These are phyloP conservation scores for Fraxinus cuspidata DNA, from an alignment of 257 asterid species.

Conservation along the genomic window DNA sequence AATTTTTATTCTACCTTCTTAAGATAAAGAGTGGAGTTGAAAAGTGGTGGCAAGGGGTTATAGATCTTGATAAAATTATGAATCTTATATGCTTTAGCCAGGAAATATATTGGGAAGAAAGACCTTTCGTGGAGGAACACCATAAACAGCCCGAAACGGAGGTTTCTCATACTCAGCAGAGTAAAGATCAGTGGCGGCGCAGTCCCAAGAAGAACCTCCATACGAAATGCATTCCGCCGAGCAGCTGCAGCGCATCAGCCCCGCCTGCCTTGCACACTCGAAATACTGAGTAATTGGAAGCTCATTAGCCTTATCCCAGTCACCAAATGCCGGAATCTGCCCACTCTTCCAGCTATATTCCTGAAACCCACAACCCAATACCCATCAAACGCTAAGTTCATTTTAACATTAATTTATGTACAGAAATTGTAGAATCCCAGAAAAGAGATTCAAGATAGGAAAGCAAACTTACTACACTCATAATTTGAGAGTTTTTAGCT, in stretches of 20 bases:
- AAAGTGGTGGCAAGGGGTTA: too few species aligned
- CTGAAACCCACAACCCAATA: constrained; percentile 24
- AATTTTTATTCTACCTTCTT: too few species aligned
- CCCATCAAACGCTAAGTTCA: background rate
- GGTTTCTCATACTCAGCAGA: constrained; percentile 37
- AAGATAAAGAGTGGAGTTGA: too few species aligned
- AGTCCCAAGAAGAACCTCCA: constrained; percentile 14
- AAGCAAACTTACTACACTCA: background rate
- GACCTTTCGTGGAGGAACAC: constrained; percentile 47
- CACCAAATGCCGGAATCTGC: constrained; percentile 73
- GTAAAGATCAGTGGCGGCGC: constrained; percentile 29
- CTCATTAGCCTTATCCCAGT: constrained; percentile 70
- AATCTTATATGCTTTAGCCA: constrained; percentile 4
- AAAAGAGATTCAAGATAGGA: background rate
- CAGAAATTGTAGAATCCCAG: background rate
- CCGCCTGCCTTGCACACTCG: constrained; percentile 82
- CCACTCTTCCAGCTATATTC: constrained; percentile 47
- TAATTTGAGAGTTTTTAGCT: too few species aligned
- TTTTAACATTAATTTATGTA: background rate
- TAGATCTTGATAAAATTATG: background rate
- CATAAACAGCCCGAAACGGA: constrained; percentile 37
- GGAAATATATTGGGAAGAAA: background rate
- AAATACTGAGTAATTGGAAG: constrained; percentile 75
- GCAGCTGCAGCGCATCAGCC: constrained; percentile 50
- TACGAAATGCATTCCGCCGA: constrained; percentile 35